A percentile compares a stretch with the other conserved stretches of the same genome.
Evolutionary conservation across 2,329 filamentous ascomycete genomes (phyloP).

Genomic region (Colletotrichum destructivum): DNA sequence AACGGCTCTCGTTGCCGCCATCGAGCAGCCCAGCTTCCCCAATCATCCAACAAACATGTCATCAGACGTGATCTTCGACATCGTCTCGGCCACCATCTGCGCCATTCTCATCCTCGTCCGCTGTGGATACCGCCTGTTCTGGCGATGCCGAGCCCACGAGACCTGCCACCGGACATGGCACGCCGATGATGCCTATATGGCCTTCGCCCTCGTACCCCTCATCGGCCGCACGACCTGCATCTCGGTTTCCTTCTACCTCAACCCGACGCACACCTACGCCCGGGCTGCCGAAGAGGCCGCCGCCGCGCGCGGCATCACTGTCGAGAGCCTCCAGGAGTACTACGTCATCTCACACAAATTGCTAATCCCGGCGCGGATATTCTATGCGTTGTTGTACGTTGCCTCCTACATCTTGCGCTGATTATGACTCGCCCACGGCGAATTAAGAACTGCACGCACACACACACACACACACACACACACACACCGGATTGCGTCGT

Average conservation of each 20-base stretch:
- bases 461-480: too few relatives aligned
- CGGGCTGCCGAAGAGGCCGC: conserved; percentile 43
- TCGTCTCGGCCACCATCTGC: conserved; percentile 49
- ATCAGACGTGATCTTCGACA: conserved; percentile 47
- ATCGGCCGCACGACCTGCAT: conserved; percentile 48
- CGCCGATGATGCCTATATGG: conserved; percentile 52
- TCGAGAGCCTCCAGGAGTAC: conserved; percentile 42
- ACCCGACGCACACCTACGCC: conserved; percentile 46
- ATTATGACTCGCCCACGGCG: neutral
- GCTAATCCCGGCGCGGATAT: conserved; percentile 48
- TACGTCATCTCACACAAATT: conserved; percentile 48
- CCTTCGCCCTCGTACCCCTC: conserved; percentile 50
- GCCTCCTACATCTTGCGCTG: neutral
- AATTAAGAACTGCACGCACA: neutral
- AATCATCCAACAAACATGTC: conserved; percentile 44
- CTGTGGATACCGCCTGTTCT: conserved; percentile 48
- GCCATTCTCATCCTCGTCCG: conserved; percentile 48
- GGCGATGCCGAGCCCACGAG: conserved; percentile 47
- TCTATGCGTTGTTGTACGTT: conserved; percentile 50
- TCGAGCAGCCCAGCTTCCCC: conserved; percentile 14
- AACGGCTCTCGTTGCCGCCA: conserved; percentile 33
- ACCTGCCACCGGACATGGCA: conserved; percentile 51
- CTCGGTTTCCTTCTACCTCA: conserved; percentile 46
- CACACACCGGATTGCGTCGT: neutral
- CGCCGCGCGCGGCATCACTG: conserved; percentile 34